phyloP scores from a whole-genome alignment of 345 rosid genomes.

The Ailanthus altissimus region DNA sequence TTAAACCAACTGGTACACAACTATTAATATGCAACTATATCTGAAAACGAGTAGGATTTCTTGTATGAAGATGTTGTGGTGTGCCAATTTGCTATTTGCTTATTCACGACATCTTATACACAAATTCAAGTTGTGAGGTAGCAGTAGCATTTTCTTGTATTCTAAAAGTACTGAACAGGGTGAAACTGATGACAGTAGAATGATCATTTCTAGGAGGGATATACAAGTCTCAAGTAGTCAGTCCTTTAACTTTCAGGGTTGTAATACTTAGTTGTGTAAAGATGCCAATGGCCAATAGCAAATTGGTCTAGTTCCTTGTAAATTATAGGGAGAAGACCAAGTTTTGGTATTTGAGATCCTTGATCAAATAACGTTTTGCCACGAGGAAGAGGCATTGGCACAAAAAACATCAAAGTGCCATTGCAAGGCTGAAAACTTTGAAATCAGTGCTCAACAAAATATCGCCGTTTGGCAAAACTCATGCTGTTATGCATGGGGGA shows the following conservation, averaged over 20 bases:
- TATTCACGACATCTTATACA: not conserved
- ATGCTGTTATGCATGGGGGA: not conserved
- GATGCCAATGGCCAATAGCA: not conserved
- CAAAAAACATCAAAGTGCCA: not conserved
- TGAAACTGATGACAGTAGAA: not conserved
- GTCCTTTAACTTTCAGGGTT: not conserved
- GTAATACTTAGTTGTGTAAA: not conserved
- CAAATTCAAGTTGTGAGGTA: not conserved
- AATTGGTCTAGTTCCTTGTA: not conserved
- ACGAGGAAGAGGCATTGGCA: not conserved
- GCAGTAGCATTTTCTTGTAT: not conserved
- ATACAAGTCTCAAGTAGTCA: not conserved
- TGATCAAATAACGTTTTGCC: not conserved
- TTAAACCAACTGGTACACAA: not conserved
- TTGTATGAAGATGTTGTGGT: not conserved
- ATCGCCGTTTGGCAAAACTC: not conserved
- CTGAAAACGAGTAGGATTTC: not conserved
- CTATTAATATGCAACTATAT: not conserved
- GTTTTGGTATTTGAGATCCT: slow-evolving; percentile 5
- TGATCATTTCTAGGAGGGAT: not conserved
- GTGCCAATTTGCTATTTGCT: not conserved
- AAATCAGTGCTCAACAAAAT: not conserved
- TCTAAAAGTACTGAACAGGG: not conserved
- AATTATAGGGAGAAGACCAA: not conserved
- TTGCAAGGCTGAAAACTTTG: not conserved